Conservation (phyloP, 208 protist species). For the Spongospora subterranea region DNA sequence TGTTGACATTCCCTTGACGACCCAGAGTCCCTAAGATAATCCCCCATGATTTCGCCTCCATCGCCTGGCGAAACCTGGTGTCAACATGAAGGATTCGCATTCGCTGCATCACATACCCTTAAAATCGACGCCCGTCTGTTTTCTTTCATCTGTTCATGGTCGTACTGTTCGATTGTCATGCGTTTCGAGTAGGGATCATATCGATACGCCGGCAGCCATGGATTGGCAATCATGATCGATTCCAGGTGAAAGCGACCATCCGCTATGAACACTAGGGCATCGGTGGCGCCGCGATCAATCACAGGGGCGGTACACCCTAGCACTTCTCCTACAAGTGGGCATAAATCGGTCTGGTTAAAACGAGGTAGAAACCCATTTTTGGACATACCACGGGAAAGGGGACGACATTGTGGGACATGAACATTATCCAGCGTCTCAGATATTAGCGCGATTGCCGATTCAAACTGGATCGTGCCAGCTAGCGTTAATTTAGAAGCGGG, state of each 20-base stretch:
- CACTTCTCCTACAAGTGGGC: conserved; percentile 86
- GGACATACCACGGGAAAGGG: not conserved
- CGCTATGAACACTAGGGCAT: conserved; percentile 90
- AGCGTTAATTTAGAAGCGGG: not conserved
- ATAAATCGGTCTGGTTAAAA: too few species aligned
- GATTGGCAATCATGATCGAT: conserved; percentile 96
- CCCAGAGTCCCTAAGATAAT: conserved; percentile 96
- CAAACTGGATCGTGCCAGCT: conserved; percentile 59
- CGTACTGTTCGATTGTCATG: conserved; percentile 82
- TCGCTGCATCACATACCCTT: not conserved
- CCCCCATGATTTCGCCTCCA: conserved; percentile 86
- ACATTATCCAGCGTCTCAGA: not conserved
- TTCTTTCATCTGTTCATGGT: conserved; percentile 86
- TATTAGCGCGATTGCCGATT: not conserved
- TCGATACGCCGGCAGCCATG: conserved; percentile 82
- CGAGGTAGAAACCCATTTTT: not conserved
- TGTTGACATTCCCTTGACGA: conserved; percentile 90
- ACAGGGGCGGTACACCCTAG: conserved; percentile 96
- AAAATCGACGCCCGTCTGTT: conserved; percentile 59
- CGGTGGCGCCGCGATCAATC: conserved; percentile 73
- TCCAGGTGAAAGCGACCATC: conserved; percentile 98
- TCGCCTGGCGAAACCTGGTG: conserved; percentile 78
- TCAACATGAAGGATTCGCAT: conserved; percentile 67
- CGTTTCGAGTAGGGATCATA: conserved; percentile 96
- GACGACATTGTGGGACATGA: conserved; percentile 50